phyloP scores from a whole-genome alignment of 208 protist genomes.

The Novymonas esmeraldas region DNA sequence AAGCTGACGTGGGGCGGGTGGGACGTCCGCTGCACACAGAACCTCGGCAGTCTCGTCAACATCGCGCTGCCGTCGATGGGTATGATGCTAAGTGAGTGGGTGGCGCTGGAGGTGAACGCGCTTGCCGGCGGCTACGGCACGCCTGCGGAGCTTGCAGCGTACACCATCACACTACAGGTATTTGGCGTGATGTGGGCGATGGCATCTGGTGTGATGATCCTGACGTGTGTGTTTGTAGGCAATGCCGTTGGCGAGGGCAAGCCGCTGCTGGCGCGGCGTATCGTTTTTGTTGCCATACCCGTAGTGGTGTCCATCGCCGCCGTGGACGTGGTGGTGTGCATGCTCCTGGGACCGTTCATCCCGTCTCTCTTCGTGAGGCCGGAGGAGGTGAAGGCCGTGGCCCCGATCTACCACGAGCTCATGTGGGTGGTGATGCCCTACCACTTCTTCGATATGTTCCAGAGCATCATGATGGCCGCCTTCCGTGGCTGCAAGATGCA shows the following conservation, averaged over 20 bases:
- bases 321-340: slow-evolving; percentile 50
- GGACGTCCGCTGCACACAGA: slow-evolving; percentile 50
- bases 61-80: slow-evolving; percentile 86
- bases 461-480: slow-evolving; percentile 81
- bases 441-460: slow-evolving; percentile 82
- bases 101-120: slow-evolving; percentile 76
- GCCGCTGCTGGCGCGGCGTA: slow-evolving; percentile 65
- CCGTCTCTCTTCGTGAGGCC: slow-evolving; percentile 67
- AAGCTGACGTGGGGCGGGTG: slow-evolving; percentile 80
- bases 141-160: slow-evolving; percentile 69
- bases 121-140: slow-evolving; percentile 67
- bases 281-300: slow-evolving; percentile 62
- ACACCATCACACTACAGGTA: slow-evolving; percentile 78
- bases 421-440: slow-evolving; percentile 79
- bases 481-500: slow-evolving; percentile 80
- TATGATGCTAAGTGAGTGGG: slow-evolving; percentile 89
- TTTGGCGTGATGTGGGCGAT: slow-evolving; percentile 82
- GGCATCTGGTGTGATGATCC: slow-evolving; percentile 69
- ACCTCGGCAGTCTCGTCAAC: slow-evolving; percentile 47
- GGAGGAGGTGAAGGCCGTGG: slow-evolving; percentile 49
- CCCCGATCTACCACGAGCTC: slow-evolving; percentile 46
- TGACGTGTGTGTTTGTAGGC: slow-evolving; percentile 79
- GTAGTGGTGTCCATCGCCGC: slow-evolving; percentile 51
- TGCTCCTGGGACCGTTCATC: slow-evolving; percentile 51
- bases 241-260: slow-evolving; percentile 76